phyloP scores from a whole-genome alignment of 345 rosid species.

The Odontarrhena argentea region DNA sequence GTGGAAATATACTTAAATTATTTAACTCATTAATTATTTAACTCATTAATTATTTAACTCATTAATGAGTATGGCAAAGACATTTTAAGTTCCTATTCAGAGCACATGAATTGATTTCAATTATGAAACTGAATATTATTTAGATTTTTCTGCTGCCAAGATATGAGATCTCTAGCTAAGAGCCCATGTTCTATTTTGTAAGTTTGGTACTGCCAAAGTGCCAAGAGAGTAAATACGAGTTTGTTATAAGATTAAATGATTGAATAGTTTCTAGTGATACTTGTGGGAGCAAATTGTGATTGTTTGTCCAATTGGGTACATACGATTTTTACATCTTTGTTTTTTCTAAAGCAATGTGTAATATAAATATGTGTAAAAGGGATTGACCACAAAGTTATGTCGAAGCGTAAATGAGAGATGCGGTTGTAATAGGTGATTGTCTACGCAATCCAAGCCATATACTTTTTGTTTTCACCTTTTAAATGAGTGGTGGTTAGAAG shows the following conservation, averaged over 20 bases:
- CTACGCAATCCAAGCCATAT: too few species aligned
- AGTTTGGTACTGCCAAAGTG: background rate
- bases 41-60: background rate
- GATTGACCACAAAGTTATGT: too few species aligned
- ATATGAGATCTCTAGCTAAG: background rate
- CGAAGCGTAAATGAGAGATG: too few species aligned
- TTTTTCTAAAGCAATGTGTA: too few species aligned
- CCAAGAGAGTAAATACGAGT: background rate
- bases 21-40: background rate
- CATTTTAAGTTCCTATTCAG: background rate
- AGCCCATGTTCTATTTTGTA: conserved; percentile 2
- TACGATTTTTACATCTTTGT: too few species aligned
- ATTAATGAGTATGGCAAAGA: background rate
- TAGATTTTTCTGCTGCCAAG: background rate
- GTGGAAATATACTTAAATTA: background rate
- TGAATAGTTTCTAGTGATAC: too few species aligned
- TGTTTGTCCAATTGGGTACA: too few species aligned
- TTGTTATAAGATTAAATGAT: background rate
- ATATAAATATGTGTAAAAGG: too few species aligned
- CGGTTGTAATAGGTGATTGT: too few species aligned
- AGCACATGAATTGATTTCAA: background rate
- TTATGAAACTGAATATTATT: background rate
- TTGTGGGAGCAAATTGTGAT: background rate
- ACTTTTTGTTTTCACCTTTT: background rate
- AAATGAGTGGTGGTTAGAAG: background rate